Conservation (phyloP, 2,329 filamentous ascomycete genomes). For the Chaetomium sp. region DNA sequence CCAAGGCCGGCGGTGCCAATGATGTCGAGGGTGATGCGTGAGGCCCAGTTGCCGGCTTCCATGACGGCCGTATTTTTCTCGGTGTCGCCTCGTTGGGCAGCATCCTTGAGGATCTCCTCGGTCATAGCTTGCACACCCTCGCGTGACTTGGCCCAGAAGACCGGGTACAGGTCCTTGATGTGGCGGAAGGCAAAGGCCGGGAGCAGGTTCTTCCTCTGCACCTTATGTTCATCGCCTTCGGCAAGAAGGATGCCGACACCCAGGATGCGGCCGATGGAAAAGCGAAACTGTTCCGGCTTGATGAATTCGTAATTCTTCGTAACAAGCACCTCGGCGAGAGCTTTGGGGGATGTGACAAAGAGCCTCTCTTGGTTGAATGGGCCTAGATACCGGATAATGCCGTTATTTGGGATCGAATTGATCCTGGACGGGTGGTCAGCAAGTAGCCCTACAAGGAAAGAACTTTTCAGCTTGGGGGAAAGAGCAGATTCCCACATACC, state of each 20-base stretch:
- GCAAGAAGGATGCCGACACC: slow-evolving; percentile 75
- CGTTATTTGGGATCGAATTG: slow-evolving; percentile 64
- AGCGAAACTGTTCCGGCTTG: slow-evolving; percentile 60
- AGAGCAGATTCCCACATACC: slow-evolving; percentile 41
- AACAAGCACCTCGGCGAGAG: slow-evolving; percentile 69
- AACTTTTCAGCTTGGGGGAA: background rate
- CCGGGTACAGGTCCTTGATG: slow-evolving; percentile 79
- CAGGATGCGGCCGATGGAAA: slow-evolving; percentile 63
- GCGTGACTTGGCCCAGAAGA: slow-evolving; percentile 78
- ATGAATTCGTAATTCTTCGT: slow-evolving; percentile 70
- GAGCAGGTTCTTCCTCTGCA: slow-evolving; percentile 75
- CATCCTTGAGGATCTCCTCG: slow-evolving; percentile 47
- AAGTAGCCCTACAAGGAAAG: background rate
- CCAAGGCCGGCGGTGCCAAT: slow-evolving; percentile 74
- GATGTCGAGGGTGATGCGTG: slow-evolving; percentile 71
- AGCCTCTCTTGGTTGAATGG: slow-evolving; percentile 65
- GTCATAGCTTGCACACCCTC: slow-evolving; percentile 68
- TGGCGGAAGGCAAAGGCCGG: slow-evolving; percentile 86
- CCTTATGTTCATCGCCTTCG: slow-evolving; percentile 88
- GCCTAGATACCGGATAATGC: slow-evolving; percentile 67
- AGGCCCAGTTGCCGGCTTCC: slow-evolving; percentile 64
- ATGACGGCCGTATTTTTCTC: slow-evolving; percentile 47
- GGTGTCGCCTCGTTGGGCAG: slow-evolving; percentile 40
- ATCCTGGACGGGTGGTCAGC: slow-evolving; percentile 51
- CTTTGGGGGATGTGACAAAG: slow-evolving; percentile 63